Evolutionary conservation across 768 basidiomycete species (phyloP).

Genomic region (Pleurotus platypus): DNA sequence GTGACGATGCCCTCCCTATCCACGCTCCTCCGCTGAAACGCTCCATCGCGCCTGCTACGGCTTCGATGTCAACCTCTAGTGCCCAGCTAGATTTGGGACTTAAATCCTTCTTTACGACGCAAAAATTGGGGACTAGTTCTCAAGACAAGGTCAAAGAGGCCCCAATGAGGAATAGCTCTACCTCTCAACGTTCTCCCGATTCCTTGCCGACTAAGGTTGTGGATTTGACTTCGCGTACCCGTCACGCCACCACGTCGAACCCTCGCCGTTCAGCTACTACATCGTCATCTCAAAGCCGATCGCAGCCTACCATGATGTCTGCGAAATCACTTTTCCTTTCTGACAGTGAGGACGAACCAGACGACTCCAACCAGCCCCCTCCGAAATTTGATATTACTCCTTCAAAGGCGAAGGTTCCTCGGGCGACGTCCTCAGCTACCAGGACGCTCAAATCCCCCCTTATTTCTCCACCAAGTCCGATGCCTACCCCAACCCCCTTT

Average conservation of each 20-base stretch:
- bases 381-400: background rate
- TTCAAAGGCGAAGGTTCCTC: background rate
- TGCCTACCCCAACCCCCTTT: background rate
- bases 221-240: background rate
- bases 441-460: background rate
- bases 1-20: conserved; percentile 5
- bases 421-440: background rate
- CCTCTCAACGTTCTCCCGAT: background rate
- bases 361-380: background rate
- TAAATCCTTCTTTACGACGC: conserved; percentile 15
- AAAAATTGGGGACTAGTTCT: conserved; percentile 7
- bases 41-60: conserved; percentile 14
- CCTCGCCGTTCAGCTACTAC: conserved; percentile 8
- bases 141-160: background rate
- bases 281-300: background rate
- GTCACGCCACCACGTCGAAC: background rate
- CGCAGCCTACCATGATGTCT: background rate
- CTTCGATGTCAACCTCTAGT: conserved; percentile 12
- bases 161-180: background rate
- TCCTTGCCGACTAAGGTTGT: background rate
- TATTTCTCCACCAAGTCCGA: background rate
- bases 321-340: conserved; percentile 8
- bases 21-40: conserved; percentile 10
- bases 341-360: conserved; percentile 11
- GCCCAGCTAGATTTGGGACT: conserved; percentile 4